A percentile compares a stretch with the other conserved stretches of the same genome.
phyloP scores from a whole-genome alignment of 192 early-diverging fungal genomes.

The Rhizophagus sp. region DNA sequence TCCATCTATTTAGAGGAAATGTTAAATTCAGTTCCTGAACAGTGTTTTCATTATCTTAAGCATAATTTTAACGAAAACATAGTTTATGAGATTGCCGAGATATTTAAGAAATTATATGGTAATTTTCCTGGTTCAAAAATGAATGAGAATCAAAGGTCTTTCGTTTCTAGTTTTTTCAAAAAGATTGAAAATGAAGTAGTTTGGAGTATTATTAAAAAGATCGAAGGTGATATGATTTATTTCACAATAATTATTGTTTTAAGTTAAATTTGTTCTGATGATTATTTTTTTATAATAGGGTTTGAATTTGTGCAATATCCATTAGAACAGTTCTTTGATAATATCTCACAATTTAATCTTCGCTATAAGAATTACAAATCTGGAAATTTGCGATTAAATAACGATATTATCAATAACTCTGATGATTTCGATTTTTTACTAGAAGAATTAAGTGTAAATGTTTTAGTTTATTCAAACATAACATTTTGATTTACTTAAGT shows the following conservation, averaged over 20 bases:
- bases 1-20: neutral
- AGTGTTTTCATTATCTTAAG: slow-evolving; percentile 5
- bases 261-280: neutral
- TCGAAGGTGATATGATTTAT: neutral
- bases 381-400: neutral
- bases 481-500: neutral
- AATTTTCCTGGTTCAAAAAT: slow-evolving; percentile 1
- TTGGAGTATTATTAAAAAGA: neutral
- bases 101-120: slow-evolving; percentile 17
- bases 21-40: neutral
- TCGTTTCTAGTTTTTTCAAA: neutral
- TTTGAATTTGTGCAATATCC: slow-evolving; percentile 19
- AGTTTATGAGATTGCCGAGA: neutral
- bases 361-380: neutral
- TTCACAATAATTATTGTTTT: neutral
- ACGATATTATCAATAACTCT: neutral
- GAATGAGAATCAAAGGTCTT: neutral
- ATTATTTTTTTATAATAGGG: slow-evolving; percentile 2
- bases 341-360: neutral
- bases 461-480: neutral
- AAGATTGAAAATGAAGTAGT: neutral
- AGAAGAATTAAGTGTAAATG: neutral
- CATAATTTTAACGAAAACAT: neutral
- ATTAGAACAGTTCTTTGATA: neutral
- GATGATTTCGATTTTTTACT: neutral